phyloP scores from a whole-genome alignment of 1,139 yeast species.

The Candida tropicalis region DNA sequence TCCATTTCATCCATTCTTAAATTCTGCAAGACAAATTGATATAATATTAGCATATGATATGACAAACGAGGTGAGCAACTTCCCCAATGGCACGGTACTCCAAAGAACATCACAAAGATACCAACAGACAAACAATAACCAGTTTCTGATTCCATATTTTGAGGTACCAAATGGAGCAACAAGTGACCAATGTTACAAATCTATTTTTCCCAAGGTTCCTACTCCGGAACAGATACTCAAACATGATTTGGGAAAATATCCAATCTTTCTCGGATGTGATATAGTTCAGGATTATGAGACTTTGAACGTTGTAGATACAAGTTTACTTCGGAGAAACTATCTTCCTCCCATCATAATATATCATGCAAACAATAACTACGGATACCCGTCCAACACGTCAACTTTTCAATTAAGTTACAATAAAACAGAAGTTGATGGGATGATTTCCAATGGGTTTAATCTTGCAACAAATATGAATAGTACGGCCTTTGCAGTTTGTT shows the following conservation, averaged over 20 bases:
- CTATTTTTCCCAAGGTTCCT: slow-evolving; percentile 44
- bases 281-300: slow-evolving; percentile 33
- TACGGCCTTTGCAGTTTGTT: slow-evolving; percentile 49
- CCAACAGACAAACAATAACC: slow-evolving; percentile 20
- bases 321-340: slow-evolving; percentile 11
- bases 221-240: slow-evolving; percentile 29
- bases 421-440: slow-evolving; percentile 38
- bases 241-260: slow-evolving; percentile 33
- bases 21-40: slow-evolving; percentile 32
- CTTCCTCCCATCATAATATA: slow-evolving; percentile 61
- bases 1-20: slow-evolving; percentile 42
- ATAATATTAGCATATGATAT: slow-evolving; percentile 40
- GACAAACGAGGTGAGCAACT: slow-evolving; percentile 40
- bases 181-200: slow-evolving; percentile 10
- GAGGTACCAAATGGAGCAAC: slow-evolving; percentile 6
- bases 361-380: slow-evolving; percentile 45
- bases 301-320: slow-evolving; percentile 5
- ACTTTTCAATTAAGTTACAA: slow-evolving; percentile 60
- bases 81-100: slow-evolving; percentile 42
- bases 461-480: slow-evolving; percentile 51
- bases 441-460: slow-evolving; percentile 55
- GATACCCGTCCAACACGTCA: slow-evolving; percentile 55
- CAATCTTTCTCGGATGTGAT: slow-evolving; percentile 62
- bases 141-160: slow-evolving; percentile 23
- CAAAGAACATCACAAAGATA: slow-evolving; percentile 24